A percentile compares a stretch with the other conserved stretches of the same genome.
Evolutionary conservation across 495 filamentous ascomycete genomes (phyloP).

Genomic region (Neurospora africana): DNA sequence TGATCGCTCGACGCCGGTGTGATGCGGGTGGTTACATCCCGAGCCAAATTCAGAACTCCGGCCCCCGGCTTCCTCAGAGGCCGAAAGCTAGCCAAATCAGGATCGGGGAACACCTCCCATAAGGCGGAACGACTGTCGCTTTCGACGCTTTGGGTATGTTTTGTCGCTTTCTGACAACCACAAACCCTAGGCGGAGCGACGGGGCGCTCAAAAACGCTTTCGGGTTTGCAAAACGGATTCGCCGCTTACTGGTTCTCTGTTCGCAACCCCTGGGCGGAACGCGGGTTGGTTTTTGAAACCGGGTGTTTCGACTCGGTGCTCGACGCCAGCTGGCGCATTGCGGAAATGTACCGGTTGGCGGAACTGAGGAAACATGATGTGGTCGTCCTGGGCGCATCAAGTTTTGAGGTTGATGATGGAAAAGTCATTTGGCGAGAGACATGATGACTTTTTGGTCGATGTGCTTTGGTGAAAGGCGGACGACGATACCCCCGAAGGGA

Average conservation of each 20-base stretch:
- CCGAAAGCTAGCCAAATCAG: background rate
- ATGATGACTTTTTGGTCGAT: background rate
- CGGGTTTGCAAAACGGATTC: conserved; percentile 6
- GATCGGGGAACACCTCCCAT: background rate
- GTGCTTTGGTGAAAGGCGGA: background rate
- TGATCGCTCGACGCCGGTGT: background rate
- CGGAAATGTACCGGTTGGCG: background rate
- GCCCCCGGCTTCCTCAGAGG: background rate
- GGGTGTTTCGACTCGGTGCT: background rate
- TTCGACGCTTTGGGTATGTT: background rate
- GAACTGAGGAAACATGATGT: background rate
- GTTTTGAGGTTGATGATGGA: background rate
- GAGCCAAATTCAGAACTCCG: background rate
- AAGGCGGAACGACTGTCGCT: background rate
- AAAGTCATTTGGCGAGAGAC: background rate
- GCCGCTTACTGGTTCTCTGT: conserved; percentile 6
- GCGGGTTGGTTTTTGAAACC: background rate
- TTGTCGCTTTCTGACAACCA: background rate
- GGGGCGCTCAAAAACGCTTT: conserved; percentile 7
- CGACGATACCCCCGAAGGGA: background rate
- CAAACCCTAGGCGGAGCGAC: background rate
- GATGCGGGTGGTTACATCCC: background rate
- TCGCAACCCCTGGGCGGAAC: conserved; percentile 12
- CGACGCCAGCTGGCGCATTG: background rate
- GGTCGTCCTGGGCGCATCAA: background rate